Evolutionary conservation across 2,329 filamentous ascomycete genomes (phyloP), one percentile per base, ranked within the genome.

Genomic region (Lachnellula hyalina): DNA sequence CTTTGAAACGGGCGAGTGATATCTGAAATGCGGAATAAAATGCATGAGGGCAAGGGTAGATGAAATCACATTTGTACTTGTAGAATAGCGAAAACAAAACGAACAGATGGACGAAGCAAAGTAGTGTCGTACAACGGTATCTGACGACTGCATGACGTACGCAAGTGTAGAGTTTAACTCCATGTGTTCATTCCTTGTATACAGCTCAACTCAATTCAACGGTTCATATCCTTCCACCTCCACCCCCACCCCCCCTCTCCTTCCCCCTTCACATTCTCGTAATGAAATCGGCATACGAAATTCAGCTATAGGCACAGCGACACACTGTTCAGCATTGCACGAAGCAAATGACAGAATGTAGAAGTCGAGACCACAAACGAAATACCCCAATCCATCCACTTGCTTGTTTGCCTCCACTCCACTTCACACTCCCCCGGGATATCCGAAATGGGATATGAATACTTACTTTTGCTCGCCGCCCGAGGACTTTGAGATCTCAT

Each of bases 401-500:
- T 28, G 6, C 2, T 28, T 32, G 8, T 3, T 9, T 11, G 1
- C 28, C 28, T 28, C 28, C 28, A 8, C 25, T 25, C 25, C 28
- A 28, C 14, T n/a, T 2, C 14, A 14, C 36, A 28, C 14, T 40
- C 11, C 14, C 36, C 36, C 38, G 38, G 9, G 15, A 23, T 21
- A 49, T 36, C 25, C 17, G 45, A 50, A 52, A 57, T 51, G 38
- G 52, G 55, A 23, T 23, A 51, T 42, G 17, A 12, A 61, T 57
- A 63, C 65, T 67, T 65, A 70, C 64, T 70, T 70, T 53, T 70
- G 67, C 63, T 70, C 67, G 55, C 67, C 67, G 50, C 67, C 68
- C 74, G 87, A 82, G 49, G 83, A 77, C 74, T 82, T 86, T 73
- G 87, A 89, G 67, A 94, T 78, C 62, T 90, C 85, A 67, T 94